Conservation (phyloP, 106 monocot species). For the Cymbidium sinense region DNA sequence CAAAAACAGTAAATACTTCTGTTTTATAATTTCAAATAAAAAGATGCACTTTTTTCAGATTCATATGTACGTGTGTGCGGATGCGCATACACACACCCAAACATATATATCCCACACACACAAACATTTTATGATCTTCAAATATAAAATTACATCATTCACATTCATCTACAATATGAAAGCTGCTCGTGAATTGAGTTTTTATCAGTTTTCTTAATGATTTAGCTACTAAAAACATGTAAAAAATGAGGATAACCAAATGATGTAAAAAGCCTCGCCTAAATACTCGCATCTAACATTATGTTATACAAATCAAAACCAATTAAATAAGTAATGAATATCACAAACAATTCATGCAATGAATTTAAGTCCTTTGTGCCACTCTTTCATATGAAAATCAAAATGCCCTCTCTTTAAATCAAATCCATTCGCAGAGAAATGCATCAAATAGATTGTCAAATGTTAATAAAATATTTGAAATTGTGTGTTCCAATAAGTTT, state of each 20-base stretch:
- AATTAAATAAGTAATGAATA: background rate
- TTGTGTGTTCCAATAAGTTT: background rate
- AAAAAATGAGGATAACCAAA: no score
- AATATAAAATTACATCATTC: background rate
- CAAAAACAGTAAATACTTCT: constrained; percentile 3
- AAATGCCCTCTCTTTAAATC: background rate
- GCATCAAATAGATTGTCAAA: background rate
- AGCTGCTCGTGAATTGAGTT: background rate
- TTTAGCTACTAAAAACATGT: no score
- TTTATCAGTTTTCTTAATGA: no score
- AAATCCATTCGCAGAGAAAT: background rate
- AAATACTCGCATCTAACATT: background rate
- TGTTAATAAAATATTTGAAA: background rate
- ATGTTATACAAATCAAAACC: background rate
- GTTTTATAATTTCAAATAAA: background rate
- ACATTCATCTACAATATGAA: background rate
- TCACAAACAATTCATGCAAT: background rate
- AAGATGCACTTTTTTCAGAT: background rate
- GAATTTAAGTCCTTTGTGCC: background rate
- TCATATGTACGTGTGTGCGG: background rate
- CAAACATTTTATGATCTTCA: background rate
- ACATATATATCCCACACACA: no score
- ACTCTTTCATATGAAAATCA: background rate
- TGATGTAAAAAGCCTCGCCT: background rate
- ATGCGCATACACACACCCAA: no score